Evolutionary conservation across 2,329 filamentous ascomycete species (phyloP), one percentile per base, ranked within the genome.

Genomic region (Alternaria triticimaculans): DNA sequence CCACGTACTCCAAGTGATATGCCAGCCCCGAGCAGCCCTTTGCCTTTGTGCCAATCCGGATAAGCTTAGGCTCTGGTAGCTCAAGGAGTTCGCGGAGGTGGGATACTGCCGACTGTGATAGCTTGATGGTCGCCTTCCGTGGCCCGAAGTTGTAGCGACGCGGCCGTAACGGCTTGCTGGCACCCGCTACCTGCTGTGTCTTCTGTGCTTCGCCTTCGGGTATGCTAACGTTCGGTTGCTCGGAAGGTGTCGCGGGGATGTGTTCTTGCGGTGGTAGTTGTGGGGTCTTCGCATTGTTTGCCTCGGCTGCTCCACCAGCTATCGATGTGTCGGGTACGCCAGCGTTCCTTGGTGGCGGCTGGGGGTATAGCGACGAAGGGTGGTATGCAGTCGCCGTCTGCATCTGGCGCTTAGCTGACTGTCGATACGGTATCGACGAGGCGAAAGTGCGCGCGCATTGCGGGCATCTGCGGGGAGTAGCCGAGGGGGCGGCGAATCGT

Each of bases 1-100:
- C 94, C 54, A 98, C 95, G 73, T 95, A 99, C 81, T 98, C 94
- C 26, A 99, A 84, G 76, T 97, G 89, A 79, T 99, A 99, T 30
- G 94, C 91, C 70, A 98, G 84, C 15, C 96, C 96, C 56, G 94
- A 97, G 81, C 96, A 99, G 10, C 96, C 96, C 69, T 93, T 88
- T 81, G 97, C 97, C 80, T 91, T 93, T 65, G 98, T 96, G 12
- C 96, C 94, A 6, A 99, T 92, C 73, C 96, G 90, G 79, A 99
- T 97, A 69, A 97, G 86, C 82, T 97, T 97, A 3, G 94, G 94
- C 25, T 96, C 89, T 0, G 96, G 96, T 74, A 94, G 90, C 65
- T 94, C 88, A 7, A 97, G 87, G 41, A 99, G 82, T 18, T 87
- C 85, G 62, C 88, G 88, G 33, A 99, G 85, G 73, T 97, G 94